Base-by-base conservation (phyloP, 2,329 filamentous ascomycete genomes). In the Neopestalotiopsis sp. region DNA sequence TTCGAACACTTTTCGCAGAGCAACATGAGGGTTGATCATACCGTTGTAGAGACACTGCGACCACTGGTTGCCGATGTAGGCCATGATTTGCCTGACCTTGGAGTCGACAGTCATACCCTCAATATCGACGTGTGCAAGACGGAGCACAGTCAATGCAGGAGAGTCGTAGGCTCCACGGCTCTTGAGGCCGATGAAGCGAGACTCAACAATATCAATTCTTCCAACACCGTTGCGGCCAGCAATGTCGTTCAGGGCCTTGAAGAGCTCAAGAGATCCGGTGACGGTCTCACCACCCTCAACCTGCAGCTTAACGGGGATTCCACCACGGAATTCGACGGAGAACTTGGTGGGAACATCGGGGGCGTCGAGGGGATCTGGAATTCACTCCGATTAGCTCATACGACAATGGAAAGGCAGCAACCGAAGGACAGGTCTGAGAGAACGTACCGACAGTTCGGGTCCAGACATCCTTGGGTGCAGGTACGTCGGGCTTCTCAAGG, bases 381-480 rank as follows among this genome's bases (percentile, higher is more conserved):
- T 53, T 5, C 45, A 24, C 1, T 7, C n/a, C 9, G 45, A 3
- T 53, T 90, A 65, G 30, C 62, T 13, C 24, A 34, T 58, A 53
- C 28, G 14, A 14, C n/a, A 28, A 10, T 30, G 14, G 32, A 53
- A 20, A 53, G 17, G 6, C 45, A 20, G 5, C 6, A 2, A 20
- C n/a, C n/a, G 14, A 20, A 53, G 6, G 14, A 17, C n/a, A 53
- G 6, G 14, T 53, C 45, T 7, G n/a, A 9, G n/a, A 6, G 9
- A 2, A 24, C 45, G n/a, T 53, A 53, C 45, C 32, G 69, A 87
- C 82, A 69, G 90, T 92, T 76, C 91, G 85, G 76, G 89, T 95
- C 93, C 93, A 95, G 90, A 95, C 92, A 79, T 95, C 92, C 74
- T 88, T 85, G 67, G 92, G 92, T 49, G 92, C 89, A 69, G 90